phyloP scores from a whole-genome alignment of 345 rosid genomes.

The Linum trigynum region DNA sequence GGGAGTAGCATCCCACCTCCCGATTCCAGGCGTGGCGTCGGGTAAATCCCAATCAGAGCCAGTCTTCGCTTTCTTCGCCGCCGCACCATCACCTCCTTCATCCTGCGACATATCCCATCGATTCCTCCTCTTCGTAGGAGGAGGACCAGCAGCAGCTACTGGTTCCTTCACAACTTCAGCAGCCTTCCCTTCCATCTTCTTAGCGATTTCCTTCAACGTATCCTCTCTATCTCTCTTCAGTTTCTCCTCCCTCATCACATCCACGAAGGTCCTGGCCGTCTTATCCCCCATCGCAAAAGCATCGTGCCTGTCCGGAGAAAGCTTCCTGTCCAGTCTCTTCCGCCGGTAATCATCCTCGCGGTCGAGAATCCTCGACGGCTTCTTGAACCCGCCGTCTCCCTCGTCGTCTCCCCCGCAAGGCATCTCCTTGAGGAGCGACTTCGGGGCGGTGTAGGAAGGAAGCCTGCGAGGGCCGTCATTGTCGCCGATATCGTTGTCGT shows the following conservation, averaged over 20 bases:
- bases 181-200: slow-evolving; percentile 44
- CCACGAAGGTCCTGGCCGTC: slow-evolving; percentile 75
- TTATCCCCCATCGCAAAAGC: slow-evolving; percentile 85
- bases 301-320: slow-evolving; percentile 94
- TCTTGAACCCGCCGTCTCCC: slow-evolving; percentile 50
- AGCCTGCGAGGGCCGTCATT: slow-evolving; percentile 66
- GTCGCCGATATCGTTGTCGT: slow-evolving; percentile 55
- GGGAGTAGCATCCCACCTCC: slow-evolving; percentile 91
- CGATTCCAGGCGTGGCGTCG: slow-evolving; percentile 73
- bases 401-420: slow-evolving; percentile 58
- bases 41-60: slow-evolving; percentile 94
- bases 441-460: slow-evolving; percentile 89
- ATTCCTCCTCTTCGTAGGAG: slow-evolving; percentile 58
- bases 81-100: slow-evolving; percentile 31
- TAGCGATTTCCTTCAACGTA: slow-evolving; percentile 41
- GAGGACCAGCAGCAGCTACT: slow-evolving; percentile 15
- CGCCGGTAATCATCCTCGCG: slow-evolving; percentile 88
- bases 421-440: slow-evolving; percentile 60
- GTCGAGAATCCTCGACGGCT: slow-evolving; percentile 65
- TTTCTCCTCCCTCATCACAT: slow-evolving; percentile 81
- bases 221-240: slow-evolving; percentile 53
- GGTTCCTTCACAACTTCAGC: slow-evolving; percentile 28
- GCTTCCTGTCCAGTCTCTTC: slow-evolving; percentile 66
- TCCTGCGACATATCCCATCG: slow-evolving; percentile 91
- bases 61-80: slow-evolving; percentile 51